These are phyloP conservation scores for Linnemannia schmuckeri DNA, from an alignment of 192 early-diverging fungal genomes.

Conservation along the genomic window DNA sequence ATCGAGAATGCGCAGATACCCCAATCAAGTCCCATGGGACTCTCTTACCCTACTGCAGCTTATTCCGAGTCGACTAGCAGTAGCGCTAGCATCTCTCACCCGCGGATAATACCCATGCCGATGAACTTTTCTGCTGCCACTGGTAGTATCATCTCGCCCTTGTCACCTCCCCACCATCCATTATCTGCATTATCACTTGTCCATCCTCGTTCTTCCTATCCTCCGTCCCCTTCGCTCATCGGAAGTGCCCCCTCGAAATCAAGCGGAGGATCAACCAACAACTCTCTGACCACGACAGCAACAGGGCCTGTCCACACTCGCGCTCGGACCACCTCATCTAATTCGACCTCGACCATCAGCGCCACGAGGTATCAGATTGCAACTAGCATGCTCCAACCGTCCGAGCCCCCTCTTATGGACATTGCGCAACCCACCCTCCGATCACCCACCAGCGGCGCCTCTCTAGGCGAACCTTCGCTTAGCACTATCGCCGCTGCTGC, in stretches of 20 bases:
- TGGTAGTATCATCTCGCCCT: constrained; percentile 9
- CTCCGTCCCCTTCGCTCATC: background rate
- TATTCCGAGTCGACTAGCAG: background rate
- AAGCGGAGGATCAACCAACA: background rate
- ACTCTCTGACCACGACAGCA: constrained; percentile 1
- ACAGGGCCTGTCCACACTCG: constrained; percentile 29
- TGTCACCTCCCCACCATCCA: background rate
- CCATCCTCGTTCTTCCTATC: background rate
- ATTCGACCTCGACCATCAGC: constrained; percentile 41
- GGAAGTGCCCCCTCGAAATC: constrained; percentile 12
- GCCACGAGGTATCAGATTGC: constrained; percentile 51
- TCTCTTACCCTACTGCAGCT: background rate
- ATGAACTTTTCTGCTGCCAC: constrained; percentile 7
- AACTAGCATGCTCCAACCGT: constrained; percentile 45
- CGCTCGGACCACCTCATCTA: constrained; percentile 52
- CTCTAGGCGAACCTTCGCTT: constrained; percentile 37
- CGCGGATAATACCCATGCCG: background rate
- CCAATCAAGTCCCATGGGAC: background rate
- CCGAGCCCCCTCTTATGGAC: constrained; percentile 35
- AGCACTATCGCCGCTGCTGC: constrained; percentile 24
- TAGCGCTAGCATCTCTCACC: background rate
- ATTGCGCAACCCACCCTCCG: constrained; percentile 28
- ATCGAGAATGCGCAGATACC: constrained; percentile 33
- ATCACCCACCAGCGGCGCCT: constrained; percentile 13
- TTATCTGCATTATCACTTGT: background rate